Conservation (phyloP, 129 eudicot genomes). For the Arctium lappa region DNA sequence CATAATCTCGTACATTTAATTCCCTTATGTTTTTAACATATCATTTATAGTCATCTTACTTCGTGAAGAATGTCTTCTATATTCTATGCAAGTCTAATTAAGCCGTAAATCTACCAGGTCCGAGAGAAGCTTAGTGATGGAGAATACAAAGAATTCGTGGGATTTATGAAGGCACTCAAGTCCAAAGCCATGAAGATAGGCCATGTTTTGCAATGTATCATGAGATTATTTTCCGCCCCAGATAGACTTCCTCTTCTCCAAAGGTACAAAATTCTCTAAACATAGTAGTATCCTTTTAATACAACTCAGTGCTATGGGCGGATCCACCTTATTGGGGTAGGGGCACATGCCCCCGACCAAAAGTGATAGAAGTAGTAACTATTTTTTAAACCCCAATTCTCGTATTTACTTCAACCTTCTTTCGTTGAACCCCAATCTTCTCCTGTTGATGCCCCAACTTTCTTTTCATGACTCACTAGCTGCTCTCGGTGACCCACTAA, state of each 20-base stretch:
- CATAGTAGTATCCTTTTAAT: background rate
- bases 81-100: background rate
- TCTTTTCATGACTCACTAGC: too few species aligned
- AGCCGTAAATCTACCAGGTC: slow-evolving; percentile 50
- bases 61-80: background rate
- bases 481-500: too few species aligned
- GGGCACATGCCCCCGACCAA: too few species aligned
- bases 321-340: too few species aligned
- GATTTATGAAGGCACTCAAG: slow-evolving; percentile 78
- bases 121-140: slow-evolving; percentile 67
- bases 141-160: slow-evolving; percentile 77
- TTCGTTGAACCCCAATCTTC: too few species aligned
- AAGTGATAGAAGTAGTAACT: too few species aligned
- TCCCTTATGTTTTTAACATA: background rate
- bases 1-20: background rate
- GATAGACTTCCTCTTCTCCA: slow-evolving; percentile 82
- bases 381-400: too few species aligned
- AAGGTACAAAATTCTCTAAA: slow-evolving; percentile 48
- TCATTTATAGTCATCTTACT: background rate
- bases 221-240: slow-evolving; percentile 64
- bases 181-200: slow-evolving; percentile 74
- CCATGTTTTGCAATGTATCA: slow-evolving; percentile 60
- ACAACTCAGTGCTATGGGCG: background rate
- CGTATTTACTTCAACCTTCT: too few species aligned
- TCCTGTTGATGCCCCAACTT: too few species aligned